Conservation (phyloP, 768 basidiomycete genomes). For the Butyriboletus loyo region DNA sequence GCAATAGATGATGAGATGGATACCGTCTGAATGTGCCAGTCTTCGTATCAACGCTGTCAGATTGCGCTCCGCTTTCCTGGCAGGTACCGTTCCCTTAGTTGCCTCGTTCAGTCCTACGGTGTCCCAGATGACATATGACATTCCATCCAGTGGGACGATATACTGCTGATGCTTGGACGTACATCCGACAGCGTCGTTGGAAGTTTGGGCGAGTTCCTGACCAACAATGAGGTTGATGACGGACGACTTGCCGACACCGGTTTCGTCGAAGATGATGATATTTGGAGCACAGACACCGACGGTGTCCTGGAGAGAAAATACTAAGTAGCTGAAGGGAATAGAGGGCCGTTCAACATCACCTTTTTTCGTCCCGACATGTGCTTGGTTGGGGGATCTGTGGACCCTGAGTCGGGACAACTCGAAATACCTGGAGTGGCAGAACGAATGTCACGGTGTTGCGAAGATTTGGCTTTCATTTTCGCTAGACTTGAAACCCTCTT, state of each 20-base stretch:
- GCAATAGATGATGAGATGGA: neutral
- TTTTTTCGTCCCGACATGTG: no score
- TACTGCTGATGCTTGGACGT: neutral
- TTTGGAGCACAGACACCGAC: neutral
- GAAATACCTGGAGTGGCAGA: no score
- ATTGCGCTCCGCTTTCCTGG: neutral
- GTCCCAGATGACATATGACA: neutral
- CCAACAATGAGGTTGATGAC: constrained; percentile 9
- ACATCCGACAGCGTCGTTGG: constrained; percentile 3
- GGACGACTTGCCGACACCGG: constrained; percentile 5
- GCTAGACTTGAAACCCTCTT: no score
- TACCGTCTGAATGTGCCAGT: neutral
- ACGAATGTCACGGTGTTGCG: no score
- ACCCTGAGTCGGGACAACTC: no score
- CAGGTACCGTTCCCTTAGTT: constrained; percentile 1
- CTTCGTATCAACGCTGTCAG: neutral
- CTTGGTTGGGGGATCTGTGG: no score
- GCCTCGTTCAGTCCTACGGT: constrained; percentile 1
- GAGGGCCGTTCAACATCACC: no score
- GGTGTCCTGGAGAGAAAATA: neutral
- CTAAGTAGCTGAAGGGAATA: no score
- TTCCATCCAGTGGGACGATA: neutral
- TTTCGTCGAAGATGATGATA: constrained; percentile 4
- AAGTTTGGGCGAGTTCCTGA: neutral
- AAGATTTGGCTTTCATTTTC: no score